phyloP scores from a whole-genome alignment of 768 basidiomycete genomes.

The Pleurotus cornucopiae region DNA sequence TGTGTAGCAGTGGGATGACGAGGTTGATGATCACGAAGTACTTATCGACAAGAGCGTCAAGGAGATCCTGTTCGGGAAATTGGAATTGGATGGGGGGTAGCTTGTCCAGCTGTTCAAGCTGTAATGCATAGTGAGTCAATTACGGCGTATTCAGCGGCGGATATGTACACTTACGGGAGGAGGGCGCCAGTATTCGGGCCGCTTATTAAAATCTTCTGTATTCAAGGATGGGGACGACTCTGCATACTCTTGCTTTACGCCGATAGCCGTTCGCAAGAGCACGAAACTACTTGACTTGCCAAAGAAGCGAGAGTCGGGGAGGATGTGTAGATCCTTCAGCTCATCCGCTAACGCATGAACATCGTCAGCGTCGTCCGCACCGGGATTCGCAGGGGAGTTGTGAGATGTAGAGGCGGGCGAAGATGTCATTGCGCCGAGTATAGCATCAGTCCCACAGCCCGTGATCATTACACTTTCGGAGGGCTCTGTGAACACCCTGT shows the following conservation, averaged over 20 bases:
- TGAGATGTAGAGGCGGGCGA: conserved; percentile 1
- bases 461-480: not conserved
- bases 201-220: conserved; percentile 12
- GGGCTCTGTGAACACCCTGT: conserved; percentile 14
- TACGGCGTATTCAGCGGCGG: too few species aligned
- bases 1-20: conserved; percentile 68
- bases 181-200: conserved; percentile 33
- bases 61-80: conserved; percentile 53
- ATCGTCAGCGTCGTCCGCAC: conserved; percentile 27
- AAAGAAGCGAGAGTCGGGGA: conserved; percentile 42
- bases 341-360: conserved; percentile 29
- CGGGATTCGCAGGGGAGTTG: conserved; percentile 10
- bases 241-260: conserved; percentile 54
- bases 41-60: conserved; percentile 46
- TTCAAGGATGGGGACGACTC: conserved; percentile 16
- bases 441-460: conserved; percentile 1
- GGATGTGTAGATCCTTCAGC: conserved; percentile 27
- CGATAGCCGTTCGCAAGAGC: conserved; percentile 51
- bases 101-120: too few species aligned
- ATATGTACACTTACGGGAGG: too few species aligned
- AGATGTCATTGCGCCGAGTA: too few species aligned
- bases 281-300: conserved; percentile 55
- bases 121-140: too few species aligned
- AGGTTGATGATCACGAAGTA: conserved; percentile 61
- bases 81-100: not conserved